Evolutionary conservation across 805 yeast genomes (phyloP).

Genomic region (Sungouiozyma ichnusensis): DNA sequence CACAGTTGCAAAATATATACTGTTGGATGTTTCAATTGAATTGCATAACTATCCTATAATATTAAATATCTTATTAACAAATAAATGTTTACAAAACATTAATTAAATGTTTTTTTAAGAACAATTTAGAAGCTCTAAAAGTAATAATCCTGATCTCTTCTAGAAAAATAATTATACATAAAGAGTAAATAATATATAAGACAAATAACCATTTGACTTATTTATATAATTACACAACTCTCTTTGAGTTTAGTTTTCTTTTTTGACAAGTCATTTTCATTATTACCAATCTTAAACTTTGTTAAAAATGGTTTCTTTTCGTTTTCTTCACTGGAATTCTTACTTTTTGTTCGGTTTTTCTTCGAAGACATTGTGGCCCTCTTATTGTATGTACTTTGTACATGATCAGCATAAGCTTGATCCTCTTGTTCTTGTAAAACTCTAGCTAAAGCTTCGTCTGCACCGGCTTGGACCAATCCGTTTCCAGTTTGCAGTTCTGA

Average conservation of each 20-base stretch:
- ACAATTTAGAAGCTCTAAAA: no score
- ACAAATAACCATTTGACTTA: neutral
- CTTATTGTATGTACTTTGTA: constrained; percentile 30
- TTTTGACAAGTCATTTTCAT: neutral
- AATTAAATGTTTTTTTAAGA: no score
- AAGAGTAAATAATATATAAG: neutral
- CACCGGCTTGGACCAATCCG: constrained; percentile 13
- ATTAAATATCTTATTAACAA: no score
- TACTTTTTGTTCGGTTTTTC: neutral
- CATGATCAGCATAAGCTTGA: constrained; percentile 35
- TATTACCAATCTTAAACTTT: no score
- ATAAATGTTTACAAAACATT: neutral
- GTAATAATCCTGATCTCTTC: no score
- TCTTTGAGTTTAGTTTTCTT: neutral
- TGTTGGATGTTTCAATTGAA: no score
- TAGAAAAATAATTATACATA: no score
- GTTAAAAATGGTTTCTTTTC: neutral
- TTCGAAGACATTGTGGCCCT: constrained; percentile 1
- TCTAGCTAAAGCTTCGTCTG: constrained; percentile 37
- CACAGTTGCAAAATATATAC: no score
- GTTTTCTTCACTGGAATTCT: neutral
- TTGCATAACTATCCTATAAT: no score
- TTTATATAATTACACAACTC: neutral
- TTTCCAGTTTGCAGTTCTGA: constrained; percentile 1
- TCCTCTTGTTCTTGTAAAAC: constrained; percentile 49